A percentile compares a stretch with the other conserved stretches of the same genome.
Conservation (phyloP, 805 yeast species). For the Monosporozyma siamensis region DNA sequence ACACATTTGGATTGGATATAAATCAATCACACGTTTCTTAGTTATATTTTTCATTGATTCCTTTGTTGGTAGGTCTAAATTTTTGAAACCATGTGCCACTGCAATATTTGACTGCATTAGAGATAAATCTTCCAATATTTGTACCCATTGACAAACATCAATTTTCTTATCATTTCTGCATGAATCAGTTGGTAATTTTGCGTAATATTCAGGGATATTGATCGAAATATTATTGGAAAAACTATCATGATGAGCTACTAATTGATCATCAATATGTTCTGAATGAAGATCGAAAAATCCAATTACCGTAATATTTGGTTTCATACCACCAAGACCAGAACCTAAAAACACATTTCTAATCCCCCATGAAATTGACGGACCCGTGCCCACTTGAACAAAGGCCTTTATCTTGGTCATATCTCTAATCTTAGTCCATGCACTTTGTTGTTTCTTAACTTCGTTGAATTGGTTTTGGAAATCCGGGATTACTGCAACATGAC, state of each 20-base stretch:
- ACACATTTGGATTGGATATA: conserved; percentile 96
- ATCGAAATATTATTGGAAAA: conserved; percentile 3
- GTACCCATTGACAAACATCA: conserved; percentile 78
- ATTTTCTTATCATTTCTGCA: conserved; percentile 65
- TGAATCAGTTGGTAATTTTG: conserved; percentile 62
- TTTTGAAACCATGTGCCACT: conserved; percentile 78
- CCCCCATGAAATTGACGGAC: conserved; percentile 89
- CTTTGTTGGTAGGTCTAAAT: conserved; percentile 52
- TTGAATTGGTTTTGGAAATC: conserved; percentile 53
- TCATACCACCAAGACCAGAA: conserved; percentile 97
- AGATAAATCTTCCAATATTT: conserved; percentile 80
- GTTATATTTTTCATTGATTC: conserved; percentile 16
- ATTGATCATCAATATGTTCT: conserved; percentile 10
- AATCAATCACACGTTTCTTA: conserved; percentile 56
- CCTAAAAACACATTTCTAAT: conserved; percentile 86
- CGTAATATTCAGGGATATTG: conserved; percentile 4
- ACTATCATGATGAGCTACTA: conserved; percentile 3
- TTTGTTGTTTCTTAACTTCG: conserved; percentile 62
- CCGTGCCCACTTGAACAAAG: conserved; percentile 84
- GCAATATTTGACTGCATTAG: conserved; percentile 88
- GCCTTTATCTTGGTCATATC: conserved; percentile 78
- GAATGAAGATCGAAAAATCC: conserved; percentile 70
- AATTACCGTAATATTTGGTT: conserved; percentile 85
- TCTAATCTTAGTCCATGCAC: conserved; percentile 77
- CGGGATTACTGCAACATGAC: conserved; percentile 67